Base-by-base conservation (phyloP, 2,329 filamentous ascomycete genomes). In the Colletotrichum lupini region DNA sequence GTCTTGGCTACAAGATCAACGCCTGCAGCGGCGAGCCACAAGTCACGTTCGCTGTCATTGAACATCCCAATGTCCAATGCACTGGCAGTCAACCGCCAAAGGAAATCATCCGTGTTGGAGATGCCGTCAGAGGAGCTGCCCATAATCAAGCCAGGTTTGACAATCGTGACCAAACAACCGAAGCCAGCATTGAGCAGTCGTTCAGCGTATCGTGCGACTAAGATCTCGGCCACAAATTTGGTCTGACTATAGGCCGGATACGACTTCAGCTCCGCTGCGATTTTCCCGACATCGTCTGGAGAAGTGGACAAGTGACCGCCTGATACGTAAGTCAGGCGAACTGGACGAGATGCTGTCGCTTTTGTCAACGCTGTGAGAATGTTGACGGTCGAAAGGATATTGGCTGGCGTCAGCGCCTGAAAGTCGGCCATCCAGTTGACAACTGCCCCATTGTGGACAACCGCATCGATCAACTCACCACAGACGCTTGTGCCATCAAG, bases 91-190 rank as follows among this genome's bases (percentile, higher is more conserved):
- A 77, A 69, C 4, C 76, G 71, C 76, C 78, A 78, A 24, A 78
- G 32, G 4, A 76, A 77, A 46, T 79, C 78, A 35, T 78, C 77
- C 4, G 72, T 58, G 42, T 79, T 78, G 9, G 77, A 74, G 3
- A 77, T 68, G 0, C 78, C 77, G 11, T 65, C 46, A 4, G 61
- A 42, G 4, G 62, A 68, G 5, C 72, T 70, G 4, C 77, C 77
- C 14, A 79, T 76, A 7, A 79, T 78, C 8, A 75, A 63, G 0
- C 77, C 77, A 1, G 77, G 77, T 46, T 77, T 79, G 6, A 79
- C 58, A 2, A 76, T 71, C 1, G 71, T 76, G 8, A 76, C 19
- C 9, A 14, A 1, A 53, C 63, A 0, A 59, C 67, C 7, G 9
- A 53, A 32, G 30, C 69, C 58, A 49, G 14, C 32, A 12, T 1